These are phyloP conservation scores for Helianthus annuus DNA, from an alignment of 129 eudicot genomes.

Conservation along the genomic window DNA sequence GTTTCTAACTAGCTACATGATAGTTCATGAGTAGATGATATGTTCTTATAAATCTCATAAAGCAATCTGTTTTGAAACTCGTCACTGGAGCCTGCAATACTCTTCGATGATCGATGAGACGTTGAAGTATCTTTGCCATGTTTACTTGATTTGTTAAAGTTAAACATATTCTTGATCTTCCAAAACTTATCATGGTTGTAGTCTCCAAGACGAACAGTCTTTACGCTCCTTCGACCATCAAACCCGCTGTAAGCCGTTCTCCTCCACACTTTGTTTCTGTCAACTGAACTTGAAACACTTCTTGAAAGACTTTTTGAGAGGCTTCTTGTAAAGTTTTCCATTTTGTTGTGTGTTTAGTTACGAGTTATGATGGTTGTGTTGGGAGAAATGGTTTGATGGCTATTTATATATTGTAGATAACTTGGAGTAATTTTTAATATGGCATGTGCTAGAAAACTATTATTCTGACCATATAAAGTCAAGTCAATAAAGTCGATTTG, in stretches of 20 bases:
- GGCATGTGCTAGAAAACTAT: not conserved
- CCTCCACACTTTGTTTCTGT: slow-evolving; percentile 32
- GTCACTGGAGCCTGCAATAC: slow-evolving; percentile 4
- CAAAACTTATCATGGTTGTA: slow-evolving; percentile 11
- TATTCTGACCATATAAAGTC: slow-evolving; percentile 12
- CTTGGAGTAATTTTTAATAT: not conserved
- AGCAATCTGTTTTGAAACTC: slow-evolving; percentile 22
- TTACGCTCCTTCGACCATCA: slow-evolving; percentile 35
- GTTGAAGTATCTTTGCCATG: slow-evolving; percentile 13
- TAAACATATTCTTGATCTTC: slow-evolving; percentile 30
- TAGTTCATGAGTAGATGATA: slow-evolving; percentile 26
- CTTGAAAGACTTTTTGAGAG: slow-evolving; percentile 27
- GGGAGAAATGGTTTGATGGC: slow-evolving; percentile 16
- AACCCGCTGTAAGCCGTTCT: slow-evolving; percentile 20
- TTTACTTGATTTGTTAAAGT: slow-evolving; percentile 11
- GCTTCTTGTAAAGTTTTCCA: slow-evolving; percentile 34
- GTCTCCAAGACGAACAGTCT: slow-evolving; percentile 26
- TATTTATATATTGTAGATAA: slow-evolving; percentile 15
- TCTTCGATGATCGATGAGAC: slow-evolving; percentile 18
- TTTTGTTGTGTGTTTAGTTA: not conserved
- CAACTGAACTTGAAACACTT: slow-evolving; percentile 27
- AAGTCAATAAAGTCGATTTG: slow-evolving; percentile 10
- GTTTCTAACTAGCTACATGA: not conserved
- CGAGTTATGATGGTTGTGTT: slow-evolving; percentile 17
- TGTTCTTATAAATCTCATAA: slow-evolving; percentile 29